Conservation (phyloP, 2,329 filamentous ascomycete genomes). For the Colletotrichum tofieldiae region DNA sequence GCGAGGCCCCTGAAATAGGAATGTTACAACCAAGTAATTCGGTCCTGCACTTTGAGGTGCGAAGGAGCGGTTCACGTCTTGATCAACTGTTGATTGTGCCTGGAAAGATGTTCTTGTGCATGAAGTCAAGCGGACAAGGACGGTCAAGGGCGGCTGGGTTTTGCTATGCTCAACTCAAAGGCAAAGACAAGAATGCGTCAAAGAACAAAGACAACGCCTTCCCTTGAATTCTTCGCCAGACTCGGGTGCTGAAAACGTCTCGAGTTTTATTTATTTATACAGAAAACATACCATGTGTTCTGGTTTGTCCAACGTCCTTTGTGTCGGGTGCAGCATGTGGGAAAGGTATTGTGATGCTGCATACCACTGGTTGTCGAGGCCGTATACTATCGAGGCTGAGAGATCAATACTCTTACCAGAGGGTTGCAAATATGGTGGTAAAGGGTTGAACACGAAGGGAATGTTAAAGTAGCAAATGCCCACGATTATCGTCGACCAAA, state of each 20-base stretch:
- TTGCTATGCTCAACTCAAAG: background rate
- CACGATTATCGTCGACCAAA: background rate
- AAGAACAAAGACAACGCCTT: slow-evolving; percentile 22
- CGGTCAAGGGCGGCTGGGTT: background rate
- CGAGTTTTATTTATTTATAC: background rate
- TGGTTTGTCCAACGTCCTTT: slow-evolving; percentile 11
- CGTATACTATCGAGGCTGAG: background rate
- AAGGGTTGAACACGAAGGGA: background rate
- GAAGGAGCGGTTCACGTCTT: no score
- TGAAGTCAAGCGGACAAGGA: background rate
- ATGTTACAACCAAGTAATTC: no score
- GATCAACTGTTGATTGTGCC: no score
- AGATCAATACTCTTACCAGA: background rate
- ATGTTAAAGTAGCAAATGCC: slow-evolving; percentile 9
- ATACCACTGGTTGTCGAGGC: background rate
- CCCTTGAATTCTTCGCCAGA: background rate
- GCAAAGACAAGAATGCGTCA: background rate
- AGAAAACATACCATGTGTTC: no score
- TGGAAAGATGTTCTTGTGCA: background rate
- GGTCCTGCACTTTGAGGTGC: background rate
- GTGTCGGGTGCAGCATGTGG: background rate
- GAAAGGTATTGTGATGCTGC: background rate
- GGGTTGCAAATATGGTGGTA: background rate
- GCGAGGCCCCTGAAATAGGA: background rate
- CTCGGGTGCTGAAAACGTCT: slow-evolving; percentile 8